A percentile compares a stretch with the other conserved stretches of the same genome.
These are phyloP conservation scores for Pelargonium fulgidum DNA, from an alignment of 441 rosid genomes.

Conservation along the genomic window DNA sequence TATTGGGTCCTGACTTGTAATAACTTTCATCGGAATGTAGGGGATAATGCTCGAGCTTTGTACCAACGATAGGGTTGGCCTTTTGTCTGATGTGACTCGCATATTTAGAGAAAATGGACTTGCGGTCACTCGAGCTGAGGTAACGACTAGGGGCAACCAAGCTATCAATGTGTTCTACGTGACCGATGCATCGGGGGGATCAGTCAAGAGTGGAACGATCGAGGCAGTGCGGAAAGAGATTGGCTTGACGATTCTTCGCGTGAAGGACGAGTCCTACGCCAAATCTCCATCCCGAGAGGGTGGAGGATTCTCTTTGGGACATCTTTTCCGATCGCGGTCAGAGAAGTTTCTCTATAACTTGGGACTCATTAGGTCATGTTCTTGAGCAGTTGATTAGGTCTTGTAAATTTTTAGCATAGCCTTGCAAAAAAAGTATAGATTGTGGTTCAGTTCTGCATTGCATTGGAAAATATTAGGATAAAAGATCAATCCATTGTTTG, in stretches of 20 bases:
- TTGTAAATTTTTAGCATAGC: too few relatives aligned
- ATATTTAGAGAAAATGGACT: not conserved
- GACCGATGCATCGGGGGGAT: conserved; percentile 47
- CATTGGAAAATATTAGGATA: too few relatives aligned
- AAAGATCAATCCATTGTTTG: too few relatives aligned
- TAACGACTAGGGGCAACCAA: not conserved
- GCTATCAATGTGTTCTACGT: not conserved
- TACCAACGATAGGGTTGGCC: conserved; percentile 73
- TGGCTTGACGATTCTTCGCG: conserved; percentile 46
- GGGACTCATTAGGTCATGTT: conserved; percentile 51
- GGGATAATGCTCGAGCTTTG: conserved; percentile 83
- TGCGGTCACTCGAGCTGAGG: conserved; percentile 1
- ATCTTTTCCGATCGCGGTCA: conserved; percentile 56
- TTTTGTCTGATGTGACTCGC: conserved; percentile 79
- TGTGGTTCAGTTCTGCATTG: too few relatives aligned
- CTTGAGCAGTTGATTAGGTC: conserved; percentile 24
- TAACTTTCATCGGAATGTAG: conserved; percentile 28
- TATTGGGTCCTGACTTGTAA: too few relatives aligned
- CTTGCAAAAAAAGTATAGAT: too few relatives aligned
- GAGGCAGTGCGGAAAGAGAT: conserved; percentile 68
- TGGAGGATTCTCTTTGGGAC: conserved; percentile 53
- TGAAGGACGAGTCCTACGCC: conserved; percentile 40
- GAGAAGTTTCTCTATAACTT: conserved; percentile 68
- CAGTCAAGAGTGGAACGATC: conserved; percentile 50
- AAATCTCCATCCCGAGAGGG: conserved; percentile 38